Conservation (phyloP, 352 stramenopile species). For the Phytopythium chamaehyphon region DNA sequence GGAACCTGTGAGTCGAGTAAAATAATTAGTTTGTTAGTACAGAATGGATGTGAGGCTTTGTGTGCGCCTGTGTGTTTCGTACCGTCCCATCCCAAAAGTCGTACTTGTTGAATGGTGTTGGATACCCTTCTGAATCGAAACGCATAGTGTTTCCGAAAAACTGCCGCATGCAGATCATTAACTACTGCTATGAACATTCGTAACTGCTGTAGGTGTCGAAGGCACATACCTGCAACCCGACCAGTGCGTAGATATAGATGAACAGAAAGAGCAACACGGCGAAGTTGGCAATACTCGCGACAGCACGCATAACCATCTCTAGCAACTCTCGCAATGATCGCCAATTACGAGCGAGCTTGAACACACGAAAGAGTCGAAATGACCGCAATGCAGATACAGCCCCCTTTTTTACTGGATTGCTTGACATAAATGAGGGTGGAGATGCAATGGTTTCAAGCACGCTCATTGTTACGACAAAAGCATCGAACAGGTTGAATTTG, state of each 20-base stretch:
- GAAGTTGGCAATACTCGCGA: slow-evolving; percentile 94
- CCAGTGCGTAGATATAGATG: slow-evolving; percentile 93
- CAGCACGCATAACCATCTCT: slow-evolving; percentile 82
- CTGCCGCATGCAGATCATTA: slow-evolving; percentile 13
- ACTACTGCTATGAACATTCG: neutral
- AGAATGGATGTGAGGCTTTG: neutral
- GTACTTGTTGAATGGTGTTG: slow-evolving; percentile 34
- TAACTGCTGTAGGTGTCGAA: neutral
- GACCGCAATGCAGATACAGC: slow-evolving; percentile 82
- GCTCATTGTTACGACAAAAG: slow-evolving; percentile 79
- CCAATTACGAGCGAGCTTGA: slow-evolving; percentile 94
- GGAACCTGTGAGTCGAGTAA: slow-evolving; percentile 30
- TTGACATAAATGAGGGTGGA: slow-evolving; percentile 69
- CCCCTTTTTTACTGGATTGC: slow-evolving; percentile 46
- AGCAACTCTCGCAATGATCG: slow-evolving; percentile 90
- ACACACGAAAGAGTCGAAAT: slow-evolving; percentile 90
- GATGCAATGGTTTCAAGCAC: slow-evolving; percentile 65
- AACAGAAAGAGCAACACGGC: slow-evolving; percentile 93
- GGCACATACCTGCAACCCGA: slow-evolving; percentile 74
- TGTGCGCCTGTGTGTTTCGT: slow-evolving; percentile 5
- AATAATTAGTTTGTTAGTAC: neutral
- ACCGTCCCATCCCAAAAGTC: slow-evolving; percentile 62
- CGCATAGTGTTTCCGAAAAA: slow-evolving; percentile 94
- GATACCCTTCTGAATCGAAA: slow-evolving; percentile 83
- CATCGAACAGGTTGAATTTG: slow-evolving; percentile 83